A percentile compares a stretch with the other conserved stretches of the same genome.
phyloP scores from a whole-genome alignment of 768 basidiomycete species.

The Podaxis sp. region DNA sequence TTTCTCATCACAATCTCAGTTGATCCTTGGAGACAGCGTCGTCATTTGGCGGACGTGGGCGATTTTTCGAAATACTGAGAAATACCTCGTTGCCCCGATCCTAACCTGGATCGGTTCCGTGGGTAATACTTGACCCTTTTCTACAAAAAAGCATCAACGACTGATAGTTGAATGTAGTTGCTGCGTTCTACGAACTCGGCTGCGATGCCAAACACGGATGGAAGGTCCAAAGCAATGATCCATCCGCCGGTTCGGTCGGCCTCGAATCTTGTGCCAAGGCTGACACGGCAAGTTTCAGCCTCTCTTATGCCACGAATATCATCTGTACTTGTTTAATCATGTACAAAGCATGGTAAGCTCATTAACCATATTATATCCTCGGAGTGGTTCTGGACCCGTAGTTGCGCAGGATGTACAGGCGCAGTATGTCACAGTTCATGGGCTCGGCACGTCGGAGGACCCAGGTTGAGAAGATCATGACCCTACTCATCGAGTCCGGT shows the following conservation, averaged over 20 bases:
- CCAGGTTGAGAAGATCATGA: constrained; percentile 23
- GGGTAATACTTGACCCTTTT: constrained; percentile 10
- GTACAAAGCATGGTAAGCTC: constrained; percentile 21
- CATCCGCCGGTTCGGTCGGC: constrained; percentile 22
- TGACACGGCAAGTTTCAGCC: constrained; percentile 23
- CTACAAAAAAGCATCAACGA: too few relatives aligned
- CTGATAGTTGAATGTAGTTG: constrained; percentile 14
- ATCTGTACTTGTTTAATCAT: constrained; percentile 25
- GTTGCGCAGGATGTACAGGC: constrained; percentile 18
- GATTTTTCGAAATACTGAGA: constrained; percentile 16
- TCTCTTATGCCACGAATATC: constrained; percentile 26
- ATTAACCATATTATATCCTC: background rate
- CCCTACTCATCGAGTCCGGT: constrained; percentile 25
- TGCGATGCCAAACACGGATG: constrained; percentile 23
- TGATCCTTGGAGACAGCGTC: constrained; percentile 25
- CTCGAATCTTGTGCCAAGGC: constrained; percentile 21
- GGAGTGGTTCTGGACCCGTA: background rate
- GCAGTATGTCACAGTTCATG: constrained; percentile 20
- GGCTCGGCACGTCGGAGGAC: constrained; percentile 21
- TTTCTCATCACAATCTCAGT: constrained; percentile 8
- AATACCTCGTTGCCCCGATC: constrained; percentile 18
- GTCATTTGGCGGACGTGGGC: constrained; percentile 27
- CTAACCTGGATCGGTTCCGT: constrained; percentile 24
- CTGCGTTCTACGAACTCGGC: constrained; percentile 25
- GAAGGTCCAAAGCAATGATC: constrained; percentile 19